These are phyloP conservation scores for Blastobotrys parvus DNA, from an alignment of 805 yeast species.

Conservation along the genomic window DNA sequence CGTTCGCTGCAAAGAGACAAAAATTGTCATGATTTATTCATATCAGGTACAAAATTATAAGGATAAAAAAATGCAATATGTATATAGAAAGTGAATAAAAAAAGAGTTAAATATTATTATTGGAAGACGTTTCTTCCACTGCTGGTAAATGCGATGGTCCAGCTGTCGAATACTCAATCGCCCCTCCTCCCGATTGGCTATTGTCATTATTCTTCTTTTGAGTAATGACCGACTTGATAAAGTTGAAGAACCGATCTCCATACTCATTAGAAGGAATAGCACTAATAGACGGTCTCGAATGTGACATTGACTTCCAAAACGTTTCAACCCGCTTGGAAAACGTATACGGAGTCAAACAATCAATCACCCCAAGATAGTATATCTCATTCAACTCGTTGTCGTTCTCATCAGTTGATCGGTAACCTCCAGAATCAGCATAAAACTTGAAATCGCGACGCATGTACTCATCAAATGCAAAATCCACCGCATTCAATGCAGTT, in stretches of 20 bases:
- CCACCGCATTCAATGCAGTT: slow-evolving; percentile 25
- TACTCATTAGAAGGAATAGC: slow-evolving; percentile 89
- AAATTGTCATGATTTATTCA: too few relatives aligned
- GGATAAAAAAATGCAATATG: too few relatives aligned
- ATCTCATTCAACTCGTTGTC: slow-evolving; percentile 57
- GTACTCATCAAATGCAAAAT: slow-evolving; percentile 17
- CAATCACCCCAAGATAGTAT: slow-evolving; percentile 89
- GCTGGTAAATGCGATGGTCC: neutral
- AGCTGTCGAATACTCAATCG: neutral
- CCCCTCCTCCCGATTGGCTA: neutral
- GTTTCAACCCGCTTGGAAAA: slow-evolving; percentile 75
- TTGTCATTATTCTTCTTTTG: neutral
- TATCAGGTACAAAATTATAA: too few relatives aligned
- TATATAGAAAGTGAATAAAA: too few relatives aligned
- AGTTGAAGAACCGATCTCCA: slow-evolving; percentile 74
- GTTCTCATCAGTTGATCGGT: slow-evolving; percentile 57
- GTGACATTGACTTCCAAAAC: slow-evolving; percentile 66
- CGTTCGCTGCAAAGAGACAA: too few relatives aligned
- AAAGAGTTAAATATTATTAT: too few relatives aligned
- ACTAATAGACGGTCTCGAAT: slow-evolving; percentile 62
- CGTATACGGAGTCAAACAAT: slow-evolving; percentile 63
- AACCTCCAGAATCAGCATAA: slow-evolving; percentile 79
- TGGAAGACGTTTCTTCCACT: neutral
- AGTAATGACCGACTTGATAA: slow-evolving; percentile 36
- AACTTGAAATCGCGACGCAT: slow-evolving; percentile 39